phyloP scores from a whole-genome alignment of 2,329 filamentous ascomycete genomes.

The Pseudogymnoascus sp. region DNA sequence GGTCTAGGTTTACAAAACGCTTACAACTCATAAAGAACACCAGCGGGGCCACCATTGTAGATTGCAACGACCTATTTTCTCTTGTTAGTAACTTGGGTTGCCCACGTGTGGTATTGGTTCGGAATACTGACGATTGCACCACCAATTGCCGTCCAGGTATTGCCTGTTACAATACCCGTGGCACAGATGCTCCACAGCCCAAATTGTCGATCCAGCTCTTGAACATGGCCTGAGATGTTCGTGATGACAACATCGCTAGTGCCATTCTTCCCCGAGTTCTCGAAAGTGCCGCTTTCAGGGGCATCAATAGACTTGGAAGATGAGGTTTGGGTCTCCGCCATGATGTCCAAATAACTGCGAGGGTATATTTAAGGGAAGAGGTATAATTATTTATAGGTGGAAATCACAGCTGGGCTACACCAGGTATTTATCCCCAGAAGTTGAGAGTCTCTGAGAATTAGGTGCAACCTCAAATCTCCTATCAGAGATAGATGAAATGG shows the following conservation, averaged over 20 bases:
- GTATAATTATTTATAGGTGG: neutral
- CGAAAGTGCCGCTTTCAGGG: neutral
- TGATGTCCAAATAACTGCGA: neutral
- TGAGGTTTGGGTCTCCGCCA: neutral
- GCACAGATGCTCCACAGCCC: constrained; percentile 37
- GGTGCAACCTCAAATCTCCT: neutral
- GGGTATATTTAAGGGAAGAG: neutral
- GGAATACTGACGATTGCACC: constrained; percentile 33
- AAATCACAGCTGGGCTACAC: neutral
- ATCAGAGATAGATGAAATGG: neutral
- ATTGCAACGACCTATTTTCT: constrained; percentile 33
- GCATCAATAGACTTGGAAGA: neutral
- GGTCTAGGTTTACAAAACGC: constrained; percentile 23
- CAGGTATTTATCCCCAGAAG: neutral
- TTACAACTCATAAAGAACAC: constrained; percentile 52
- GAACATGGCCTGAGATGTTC: constrained; percentile 42
- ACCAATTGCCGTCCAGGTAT: constrained; percentile 37
- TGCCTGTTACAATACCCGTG: constrained; percentile 37
- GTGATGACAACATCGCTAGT: constrained; percentile 22
- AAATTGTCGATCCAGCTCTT: constrained; percentile 43
- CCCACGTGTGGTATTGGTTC: neutral
- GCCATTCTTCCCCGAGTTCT: constrained; percentile 10
- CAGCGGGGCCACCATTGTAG: constrained; percentile 52
- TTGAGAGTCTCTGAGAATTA: neutral
- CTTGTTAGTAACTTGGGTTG: neutral